Evolutionary conservation across 805 yeast genomes (phyloP).

Genomic region (Zygoascus bituminiphila): DNA sequence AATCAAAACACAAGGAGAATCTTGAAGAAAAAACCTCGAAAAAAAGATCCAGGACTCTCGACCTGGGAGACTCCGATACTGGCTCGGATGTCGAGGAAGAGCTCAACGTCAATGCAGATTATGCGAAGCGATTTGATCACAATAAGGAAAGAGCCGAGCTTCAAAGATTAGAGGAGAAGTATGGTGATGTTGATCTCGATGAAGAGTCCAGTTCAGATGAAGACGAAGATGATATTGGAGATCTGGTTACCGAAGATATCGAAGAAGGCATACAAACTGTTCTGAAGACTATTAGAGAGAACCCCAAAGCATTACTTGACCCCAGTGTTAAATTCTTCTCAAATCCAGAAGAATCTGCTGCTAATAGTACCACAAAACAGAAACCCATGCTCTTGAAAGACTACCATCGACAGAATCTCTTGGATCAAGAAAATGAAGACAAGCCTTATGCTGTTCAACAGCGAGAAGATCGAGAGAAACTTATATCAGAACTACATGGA

Average conservation of each 20-base stretch:
- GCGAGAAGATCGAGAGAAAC: slow-evolving; percentile 60
- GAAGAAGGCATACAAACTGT: slow-evolving; percentile 73
- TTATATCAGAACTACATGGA: slow-evolving; percentile 70
- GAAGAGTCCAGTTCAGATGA: slow-evolving; percentile 39
- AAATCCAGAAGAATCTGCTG: slow-evolving; percentile 42
- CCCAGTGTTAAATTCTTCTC: slow-evolving; percentile 68
- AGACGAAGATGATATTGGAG: slow-evolving; percentile 89
- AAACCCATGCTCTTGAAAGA: slow-evolving; percentile 87
- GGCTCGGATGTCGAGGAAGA: slow-evolving; percentile 19
- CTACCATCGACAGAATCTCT: slow-evolving; percentile 75
- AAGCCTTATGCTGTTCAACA: slow-evolving; percentile 71
- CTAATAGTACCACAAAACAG: slow-evolving; percentile 26
- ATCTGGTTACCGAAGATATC: slow-evolving; percentile 74
- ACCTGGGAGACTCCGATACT: slow-evolving; percentile 4
- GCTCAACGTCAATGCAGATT: slow-evolving; percentile 19
- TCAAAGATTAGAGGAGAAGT: slow-evolving; percentile 21
- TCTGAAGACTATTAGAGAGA: slow-evolving; percentile 62
- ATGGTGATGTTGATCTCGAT: slow-evolving; percentile 25
- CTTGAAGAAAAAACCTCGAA: no score
- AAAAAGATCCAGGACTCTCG: neutral
- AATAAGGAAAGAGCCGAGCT: slow-evolving; percentile 28
- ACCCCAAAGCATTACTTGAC: slow-evolving; percentile 52
- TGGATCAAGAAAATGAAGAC: slow-evolving; percentile 58
- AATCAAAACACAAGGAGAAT: neutral
- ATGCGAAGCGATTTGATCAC: slow-evolving; percentile 23